Conservation (phyloP, 2,329 filamentous ascomycete species). For the Claviceps sp. region DNA sequence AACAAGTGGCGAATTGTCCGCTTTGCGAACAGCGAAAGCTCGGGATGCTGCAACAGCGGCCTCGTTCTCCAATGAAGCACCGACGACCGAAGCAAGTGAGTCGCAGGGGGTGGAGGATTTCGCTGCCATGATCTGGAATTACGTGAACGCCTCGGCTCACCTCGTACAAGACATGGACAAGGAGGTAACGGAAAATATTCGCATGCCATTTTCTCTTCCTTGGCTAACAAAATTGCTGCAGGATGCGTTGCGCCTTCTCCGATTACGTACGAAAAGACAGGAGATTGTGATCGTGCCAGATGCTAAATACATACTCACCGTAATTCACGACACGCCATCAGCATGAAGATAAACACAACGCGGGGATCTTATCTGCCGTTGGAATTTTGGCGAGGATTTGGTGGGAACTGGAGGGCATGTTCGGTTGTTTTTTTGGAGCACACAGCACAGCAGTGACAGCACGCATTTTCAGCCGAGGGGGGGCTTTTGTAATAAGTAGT, state of each 20-base stretch:
- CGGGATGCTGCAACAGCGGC: conserved; percentile 23
- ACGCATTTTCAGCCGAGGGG: neutral
- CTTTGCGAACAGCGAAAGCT: conserved; percentile 30
- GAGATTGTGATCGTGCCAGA: conserved; percentile 77
- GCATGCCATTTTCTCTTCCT: neutral
- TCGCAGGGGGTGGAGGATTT: conserved; percentile 56
- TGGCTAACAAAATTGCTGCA: conserved; percentile 20
- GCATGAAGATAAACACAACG: conserved; percentile 28
- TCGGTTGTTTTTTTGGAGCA: neutral
- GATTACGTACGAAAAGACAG: conserved; percentile 71
- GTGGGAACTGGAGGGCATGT: neutral
- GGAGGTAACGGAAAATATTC: conserved; percentile 35
- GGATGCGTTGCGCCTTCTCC: conserved; percentile 65
- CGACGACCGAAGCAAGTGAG: conserved; percentile 30
- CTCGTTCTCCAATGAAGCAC: conserved; percentile 33
- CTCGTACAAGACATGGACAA: conserved; percentile 61
- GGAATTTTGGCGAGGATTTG: neutral
- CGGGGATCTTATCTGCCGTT: neutral
- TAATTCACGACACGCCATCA: conserved; percentile 68
- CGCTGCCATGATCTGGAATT: conserved; percentile 62
- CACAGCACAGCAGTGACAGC: neutral
- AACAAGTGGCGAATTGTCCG: conserved; percentile 54
- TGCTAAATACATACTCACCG: conserved; percentile 62
- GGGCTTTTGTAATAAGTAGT: neutral
- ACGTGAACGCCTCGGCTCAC: conserved; percentile 53